Percentiles rank a stretch among this genome's conserved stretches.
These are phyloP conservation scores for Suhomyces kilbournensis DNA, from an alignment of 805 yeast species.

Conservation along the genomic window DNA sequence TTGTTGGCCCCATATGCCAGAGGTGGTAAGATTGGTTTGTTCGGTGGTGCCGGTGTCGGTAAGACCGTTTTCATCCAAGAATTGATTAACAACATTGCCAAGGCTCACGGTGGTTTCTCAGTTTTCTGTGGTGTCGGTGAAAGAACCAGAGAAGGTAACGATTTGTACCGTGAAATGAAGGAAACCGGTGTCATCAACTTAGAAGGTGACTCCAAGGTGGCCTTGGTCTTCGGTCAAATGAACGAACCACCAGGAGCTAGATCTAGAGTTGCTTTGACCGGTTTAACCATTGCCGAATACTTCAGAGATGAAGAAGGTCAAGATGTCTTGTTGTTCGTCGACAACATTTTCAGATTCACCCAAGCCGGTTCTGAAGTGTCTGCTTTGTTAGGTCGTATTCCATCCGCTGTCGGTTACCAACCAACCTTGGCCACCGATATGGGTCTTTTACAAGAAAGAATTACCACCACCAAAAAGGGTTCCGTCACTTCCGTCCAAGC, in stretches of 20 bases:
- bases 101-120: slow-evolving; percentile 99
- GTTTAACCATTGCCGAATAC: slow-evolving; percentile 99
- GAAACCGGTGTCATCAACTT: slow-evolving; percentile 99
- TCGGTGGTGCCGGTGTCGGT: slow-evolving; percentile 99
- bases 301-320: slow-evolving; percentile 99
- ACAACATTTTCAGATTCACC: slow-evolving; percentile 99
- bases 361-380: slow-evolving; percentile 99
- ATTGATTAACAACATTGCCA: slow-evolving; percentile 98
- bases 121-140: slow-evolving; percentile 99
- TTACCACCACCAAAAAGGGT: slow-evolving; percentile 99
- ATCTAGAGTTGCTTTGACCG: slow-evolving; percentile 99
- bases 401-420: slow-evolving; percentile 99
- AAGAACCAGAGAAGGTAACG: slow-evolving; percentile 99
- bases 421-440: slow-evolving; percentile 99
- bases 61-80: slow-evolving; percentile 99
- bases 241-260: slow-evolving; percentile 99
- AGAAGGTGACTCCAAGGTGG: slow-evolving; percentile 99
- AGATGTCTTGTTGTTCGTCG: slow-evolving; percentile 98
- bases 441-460: slow-evolving; percentile 99
- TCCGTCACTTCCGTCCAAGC: slow-evolving; percentile 99
- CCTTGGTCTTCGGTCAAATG: slow-evolving; percentile 99
- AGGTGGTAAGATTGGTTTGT: slow-evolving; percentile 99
- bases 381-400: slow-evolving; percentile 99
- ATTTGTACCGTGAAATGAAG: slow-evolving; percentile 99
- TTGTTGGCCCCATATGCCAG: slow-evolving; percentile 99